Evolutionary conservation across 495 filamentous ascomycete species (phyloP), one percentile per base, ranked within the genome.

Genomic region (Hypoxylon subgilvum): DNA sequence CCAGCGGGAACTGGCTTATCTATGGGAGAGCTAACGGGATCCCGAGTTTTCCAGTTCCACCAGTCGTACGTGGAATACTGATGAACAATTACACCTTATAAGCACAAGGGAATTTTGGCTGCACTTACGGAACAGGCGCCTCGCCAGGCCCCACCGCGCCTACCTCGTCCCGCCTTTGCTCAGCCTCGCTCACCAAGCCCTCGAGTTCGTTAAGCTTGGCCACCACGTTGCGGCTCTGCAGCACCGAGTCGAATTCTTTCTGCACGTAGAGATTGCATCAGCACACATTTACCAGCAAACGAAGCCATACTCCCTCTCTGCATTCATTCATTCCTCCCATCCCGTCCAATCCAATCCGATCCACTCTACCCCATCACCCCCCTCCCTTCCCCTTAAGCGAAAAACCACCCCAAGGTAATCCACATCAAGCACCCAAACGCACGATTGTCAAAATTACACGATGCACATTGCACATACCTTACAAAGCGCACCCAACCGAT

Each of bases 201-300:
- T 98, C 93, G 45, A 97, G 77, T 63, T 87, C 86, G 76, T 98
- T 97, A 50, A 98, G 75, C 36, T 84, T 83, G 52, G 74, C 59
- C 2, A 97, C 82, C 0, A 92, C 92, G 42, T 85, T 75, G 40
- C 90, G 74, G 67, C 88, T 83, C 21, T 75, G 69, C 42, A 96
- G 57, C 57, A 97, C 91, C 4, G 73, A 76, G 23, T 92, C 88
- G 72, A 96, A 97, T 67, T 96, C 89, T 63, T 72, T 74, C 79
- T 84, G 69, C 56, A 17, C 5, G 14, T 8, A 6, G 31, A 35
- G 12, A 3, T 12, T 3, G 6, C 13, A n/a, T n/a, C n/a, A n/a
- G n/a, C n/a, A n/a, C n/a, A n/a, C n/a, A n/a, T n/a, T n/a, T n/a
- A n/a, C n/a, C n/a, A n/a, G n/a, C n/a, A n/a, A n/a, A 97, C 91